Percentiles rank a stretch among this genome's conserved stretches.
These are phyloP conservation scores for Aspergillus sergii DNA, from an alignment of 2,329 filamentous ascomycete genomes.

Conservation along the genomic window DNA sequence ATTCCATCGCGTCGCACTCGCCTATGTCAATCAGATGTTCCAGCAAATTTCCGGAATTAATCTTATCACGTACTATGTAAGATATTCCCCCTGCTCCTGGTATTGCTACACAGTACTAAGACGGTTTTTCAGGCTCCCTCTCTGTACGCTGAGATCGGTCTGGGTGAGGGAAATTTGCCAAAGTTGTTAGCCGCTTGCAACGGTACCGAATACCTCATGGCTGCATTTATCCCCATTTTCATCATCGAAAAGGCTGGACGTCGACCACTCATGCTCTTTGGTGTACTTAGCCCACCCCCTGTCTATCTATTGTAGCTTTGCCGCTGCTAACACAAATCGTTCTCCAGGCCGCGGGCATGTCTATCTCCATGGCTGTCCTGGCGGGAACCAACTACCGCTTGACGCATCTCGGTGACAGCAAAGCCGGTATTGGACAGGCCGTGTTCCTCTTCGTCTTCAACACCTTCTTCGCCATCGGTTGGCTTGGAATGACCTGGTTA, in stretches of 20 bases:
- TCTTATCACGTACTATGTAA: slow-evolving; percentile 47
- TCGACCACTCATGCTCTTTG: slow-evolving; percentile 71
- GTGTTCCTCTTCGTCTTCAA: slow-evolving; percentile 65
- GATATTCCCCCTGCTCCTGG: slow-evolving; percentile 40
- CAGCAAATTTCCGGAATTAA: slow-evolving; percentile 51
- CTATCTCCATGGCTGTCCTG: slow-evolving; percentile 65
- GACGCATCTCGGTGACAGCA: slow-evolving; percentile 34
- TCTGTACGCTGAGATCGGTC: slow-evolving; percentile 24
- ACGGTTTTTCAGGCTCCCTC: slow-evolving; percentile 16
- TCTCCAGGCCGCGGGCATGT: slow-evolving; percentile 62
- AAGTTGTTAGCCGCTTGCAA: slow-evolving; percentile 56
- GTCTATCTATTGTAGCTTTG: neutral
- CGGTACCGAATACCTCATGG: slow-evolving; percentile 57
- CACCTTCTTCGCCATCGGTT: slow-evolving; percentile 67
- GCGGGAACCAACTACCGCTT: slow-evolving; percentile 36
- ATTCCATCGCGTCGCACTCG: slow-evolving; percentile 58
- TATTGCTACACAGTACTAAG: slow-evolving; percentile 2
- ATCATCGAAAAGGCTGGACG: slow-evolving; percentile 56
- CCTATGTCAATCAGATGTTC: slow-evolving; percentile 62
- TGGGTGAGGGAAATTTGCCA: slow-evolving; percentile 25
- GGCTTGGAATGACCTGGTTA: slow-evolving; percentile 64
- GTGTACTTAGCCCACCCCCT: slow-evolving; percentile 54
- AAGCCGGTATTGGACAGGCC: slow-evolving; percentile 44
- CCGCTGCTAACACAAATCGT: slow-evolving; percentile 54
- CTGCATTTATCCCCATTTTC: slow-evolving; percentile 54